phyloP scores from a whole-genome alignment of 139 green algal species.

The Deuterostichococcus epilithicus region DNA sequence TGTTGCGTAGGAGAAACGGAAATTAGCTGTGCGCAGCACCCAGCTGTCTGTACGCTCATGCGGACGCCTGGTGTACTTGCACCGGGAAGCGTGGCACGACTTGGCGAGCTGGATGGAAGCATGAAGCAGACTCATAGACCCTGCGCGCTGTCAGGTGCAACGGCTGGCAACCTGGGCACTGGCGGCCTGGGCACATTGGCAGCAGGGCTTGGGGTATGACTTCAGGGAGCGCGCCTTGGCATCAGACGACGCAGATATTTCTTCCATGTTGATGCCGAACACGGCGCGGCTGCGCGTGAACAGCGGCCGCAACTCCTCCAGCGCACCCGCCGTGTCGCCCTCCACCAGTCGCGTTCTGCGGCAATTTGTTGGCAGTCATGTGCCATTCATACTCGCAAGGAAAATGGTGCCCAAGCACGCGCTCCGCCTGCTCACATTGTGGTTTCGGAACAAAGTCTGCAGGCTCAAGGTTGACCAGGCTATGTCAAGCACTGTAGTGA shows the following conservation, averaged over 20 bases:
- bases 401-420: no score
- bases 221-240: background rate
- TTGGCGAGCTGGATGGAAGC: background rate
- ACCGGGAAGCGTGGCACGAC: background rate
- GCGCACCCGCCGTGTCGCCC: background rate
- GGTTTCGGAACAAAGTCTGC: no score
- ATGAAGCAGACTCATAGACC: no score
- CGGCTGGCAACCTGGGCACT: background rate
- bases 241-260: background rate
- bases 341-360: background rate
- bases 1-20: background rate
- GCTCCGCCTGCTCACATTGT: no score
- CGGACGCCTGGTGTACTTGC: background rate
- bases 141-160: no score
- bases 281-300: background rate
- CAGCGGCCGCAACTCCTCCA: background rate
- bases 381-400: no score
- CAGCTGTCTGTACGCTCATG: background rate
- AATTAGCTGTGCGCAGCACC: background rate
- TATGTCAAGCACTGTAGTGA: no score
- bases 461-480: no score
- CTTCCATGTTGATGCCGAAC: constrained; percentile 11
- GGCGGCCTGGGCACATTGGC: background rate
- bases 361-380: no score
- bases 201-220: background rate